Evolutionary conservation across 345 rosid species (phyloP).

Genomic region (Laguncularia racemosa): DNA sequence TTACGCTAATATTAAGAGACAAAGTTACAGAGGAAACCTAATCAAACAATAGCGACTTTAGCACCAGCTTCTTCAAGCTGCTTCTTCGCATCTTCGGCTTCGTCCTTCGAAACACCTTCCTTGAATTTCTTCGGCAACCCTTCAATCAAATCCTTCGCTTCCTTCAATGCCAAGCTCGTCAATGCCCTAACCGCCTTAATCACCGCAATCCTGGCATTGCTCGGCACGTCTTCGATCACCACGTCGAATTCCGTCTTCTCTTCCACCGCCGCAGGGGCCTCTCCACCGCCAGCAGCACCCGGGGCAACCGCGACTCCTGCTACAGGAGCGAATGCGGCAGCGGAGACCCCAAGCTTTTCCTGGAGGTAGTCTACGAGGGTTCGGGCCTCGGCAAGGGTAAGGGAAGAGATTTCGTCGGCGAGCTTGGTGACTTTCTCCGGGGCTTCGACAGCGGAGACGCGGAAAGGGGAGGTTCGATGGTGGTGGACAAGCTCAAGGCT

Average conservation of each 20-base stretch:
- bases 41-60: constrained; percentile 45
- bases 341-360: constrained; percentile 78
- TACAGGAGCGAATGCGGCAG: constrained; percentile 69
- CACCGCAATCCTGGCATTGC: constrained; percentile 63
- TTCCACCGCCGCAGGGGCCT: constrained; percentile 19
- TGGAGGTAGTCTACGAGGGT: constrained; percentile 73
- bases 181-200: constrained; percentile 80
- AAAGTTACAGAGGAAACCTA: neutral
- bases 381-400: constrained; percentile 80
- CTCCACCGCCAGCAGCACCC: constrained; percentile 21
- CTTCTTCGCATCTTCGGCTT: constrained; percentile 85
- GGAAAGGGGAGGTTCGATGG: constrained; percentile 32
- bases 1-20: neutral
- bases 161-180: constrained; percentile 78
- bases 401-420: constrained; percentile 56
- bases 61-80: constrained; percentile 89
- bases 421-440: constrained; percentile 74
- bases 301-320: constrained; percentile 35
- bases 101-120: constrained; percentile 66
- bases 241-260: constrained; percentile 90
- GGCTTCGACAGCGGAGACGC: constrained; percentile 50
- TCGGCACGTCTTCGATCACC: constrained; percentile 67
- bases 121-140: constrained; percentile 89
- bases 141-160: constrained; percentile 81
- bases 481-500: constrained; percentile 10